These are phyloP conservation scores for Persicaria tinctoria DNA, from an alignment of 148 eudicot species.

Conservation along the genomic window DNA sequence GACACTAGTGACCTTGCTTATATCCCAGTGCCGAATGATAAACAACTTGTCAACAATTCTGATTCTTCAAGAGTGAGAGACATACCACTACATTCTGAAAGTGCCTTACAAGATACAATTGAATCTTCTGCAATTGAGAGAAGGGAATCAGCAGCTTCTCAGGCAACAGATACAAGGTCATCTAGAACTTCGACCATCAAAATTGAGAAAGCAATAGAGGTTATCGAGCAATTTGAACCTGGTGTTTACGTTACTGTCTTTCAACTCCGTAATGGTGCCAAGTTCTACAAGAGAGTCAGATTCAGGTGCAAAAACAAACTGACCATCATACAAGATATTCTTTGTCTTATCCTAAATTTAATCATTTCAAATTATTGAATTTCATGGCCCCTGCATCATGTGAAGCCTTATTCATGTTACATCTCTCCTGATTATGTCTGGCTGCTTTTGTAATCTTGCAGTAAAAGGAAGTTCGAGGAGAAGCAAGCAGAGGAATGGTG, in stretches of 20 bases:
- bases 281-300: constrained; percentile 66
- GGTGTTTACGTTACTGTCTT: constrained; percentile 70
- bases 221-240: constrained; percentile 73
- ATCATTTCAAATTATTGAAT: no score
- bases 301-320: constrained; percentile 52
- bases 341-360: no score
- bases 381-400: not conserved
- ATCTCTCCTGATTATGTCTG: not conserved
- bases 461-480: constrained; percentile 54
- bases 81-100: not conserved
- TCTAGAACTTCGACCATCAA: not conserved
- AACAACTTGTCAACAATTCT: not conserved
- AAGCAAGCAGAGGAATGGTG: constrained; percentile 90
- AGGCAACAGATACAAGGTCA: not conserved
- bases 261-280: constrained; percentile 50
- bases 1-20: not conserved
- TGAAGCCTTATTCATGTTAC: not conserved
- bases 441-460: constrained; percentile 17
- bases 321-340: not conserved
- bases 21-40: no score
- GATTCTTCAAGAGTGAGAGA: no score
- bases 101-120: not conserved
- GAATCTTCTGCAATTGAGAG: constrained; percentile 8
- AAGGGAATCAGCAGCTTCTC: not conserved
- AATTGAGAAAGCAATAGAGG: constrained; percentile 34